Base-by-base conservation (phyloP, 441 rosid species). In the Gossypium davidsonii region DNA sequence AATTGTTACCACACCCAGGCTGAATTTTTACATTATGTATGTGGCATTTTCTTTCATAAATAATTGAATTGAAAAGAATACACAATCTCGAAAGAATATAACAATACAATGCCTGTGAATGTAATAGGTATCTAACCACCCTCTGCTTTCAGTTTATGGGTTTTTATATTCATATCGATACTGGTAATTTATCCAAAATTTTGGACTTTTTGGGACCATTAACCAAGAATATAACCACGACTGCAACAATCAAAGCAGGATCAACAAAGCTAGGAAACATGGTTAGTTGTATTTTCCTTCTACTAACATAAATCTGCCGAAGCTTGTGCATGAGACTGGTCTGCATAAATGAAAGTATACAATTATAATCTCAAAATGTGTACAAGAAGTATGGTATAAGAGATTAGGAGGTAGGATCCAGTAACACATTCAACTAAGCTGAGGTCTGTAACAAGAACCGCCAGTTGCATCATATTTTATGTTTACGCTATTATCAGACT, bases 321-420 rank as follows among this genome's bases (percentile, higher is more conserved):
- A 91, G 92, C 85, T 93, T 90, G 86, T 91, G 77, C 96, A 94
- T 94, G 34, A 94, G 91, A 81, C 91, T 86, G 11, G 92, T 92
- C 98, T 92, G 95, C 89, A 82, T 65, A 71, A 75, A 65, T 69
- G 26, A 57, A 70, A 57, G 57, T 15, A 55, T 3, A 11, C 21
- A 25, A 52, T 14, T 42, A 64, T n/a, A 17, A 42, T 55, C 3
- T 34, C 34, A 25, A 12, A 42, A 46, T 10, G 17, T 21, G 14
- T 6, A 28, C 34, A 28, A 49, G 44, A 60, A 25, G 12, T 2
- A n/a, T 46, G n/a, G 7, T 14, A 46, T 18, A 10, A 28, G 34
- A 4, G 6, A 28, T 4, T 28, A 28, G 34, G 34, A 28, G 34
- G 34, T 28, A 4, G 6, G 34, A 28, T 28, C 34, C 34, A 28